Evolutionary conservation across 2,329 filamentous ascomycete species (phyloP).

Genomic region (Fusarium chuoi): DNA sequence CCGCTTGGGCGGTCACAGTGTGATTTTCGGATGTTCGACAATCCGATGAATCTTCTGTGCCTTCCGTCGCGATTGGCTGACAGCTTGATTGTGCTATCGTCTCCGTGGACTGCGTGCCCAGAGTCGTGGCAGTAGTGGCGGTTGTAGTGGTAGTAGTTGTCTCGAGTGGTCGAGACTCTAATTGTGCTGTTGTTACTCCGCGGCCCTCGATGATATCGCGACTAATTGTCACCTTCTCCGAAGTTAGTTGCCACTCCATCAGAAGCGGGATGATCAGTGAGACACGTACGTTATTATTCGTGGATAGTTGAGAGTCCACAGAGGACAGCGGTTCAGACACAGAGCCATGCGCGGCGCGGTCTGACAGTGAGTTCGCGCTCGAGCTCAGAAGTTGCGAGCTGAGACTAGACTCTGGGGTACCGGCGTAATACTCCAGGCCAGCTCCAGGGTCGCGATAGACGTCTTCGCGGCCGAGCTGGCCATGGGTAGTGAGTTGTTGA

Average conservation of each 20-base stretch:
- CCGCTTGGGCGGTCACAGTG: neutral
- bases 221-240: constrained; percentile 37
- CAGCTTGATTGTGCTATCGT: neutral
- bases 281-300: constrained; percentile 34
- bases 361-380: neutral
- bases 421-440: constrained; percentile 10
- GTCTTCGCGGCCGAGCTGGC: constrained; percentile 7
- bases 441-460: constrained; percentile 34
- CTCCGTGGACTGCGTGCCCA: neutral
- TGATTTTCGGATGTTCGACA: neutral
- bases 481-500: constrained; percentile 14
- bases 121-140: neutral
- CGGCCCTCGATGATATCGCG: constrained; percentile 3
- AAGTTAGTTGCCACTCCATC: constrained; percentile 32
- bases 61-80: neutral
- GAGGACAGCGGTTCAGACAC: constrained; percentile 4
- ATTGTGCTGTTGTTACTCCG: neutral
- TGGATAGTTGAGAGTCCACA: neutral
- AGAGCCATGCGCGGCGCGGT: neutral
- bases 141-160: neutral
- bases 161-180: constrained; percentile 7
- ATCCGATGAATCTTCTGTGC: too few relatives aligned
- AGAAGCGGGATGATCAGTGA: neutral
- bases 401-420: constrained; percentile 11
- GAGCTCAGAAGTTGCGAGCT: constrained; percentile 3